A percentile compares a stretch with the other conserved stretches of the same genome.
Conservation (phyloP, 2,329 filamentous ascomycete genomes). For the Cordyceps pruinosa region DNA sequence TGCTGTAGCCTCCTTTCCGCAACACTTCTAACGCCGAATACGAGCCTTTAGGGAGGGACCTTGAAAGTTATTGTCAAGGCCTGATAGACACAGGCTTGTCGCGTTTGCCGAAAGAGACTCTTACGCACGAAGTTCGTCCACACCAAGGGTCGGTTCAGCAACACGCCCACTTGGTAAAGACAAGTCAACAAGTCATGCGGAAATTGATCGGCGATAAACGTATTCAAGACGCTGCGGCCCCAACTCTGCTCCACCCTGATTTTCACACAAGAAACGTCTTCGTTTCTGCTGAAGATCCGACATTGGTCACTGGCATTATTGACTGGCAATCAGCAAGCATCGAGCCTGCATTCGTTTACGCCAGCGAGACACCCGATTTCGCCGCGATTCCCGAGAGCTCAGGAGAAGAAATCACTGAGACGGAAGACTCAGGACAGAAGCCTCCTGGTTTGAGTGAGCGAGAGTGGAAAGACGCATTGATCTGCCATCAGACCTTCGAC, state of each 20-base stretch:
- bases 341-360: neutral
- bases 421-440: neutral
- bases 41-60: neutral
- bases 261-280: neutral
- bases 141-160: neutral
- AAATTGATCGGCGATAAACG: neutral
- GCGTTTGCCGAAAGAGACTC: neutral
- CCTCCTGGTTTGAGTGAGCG: neutral
- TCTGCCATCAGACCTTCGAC: neutral
- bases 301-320: neutral
- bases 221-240: neutral
- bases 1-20: neutral
- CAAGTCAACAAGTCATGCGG: neutral
- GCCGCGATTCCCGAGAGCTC: neutral
- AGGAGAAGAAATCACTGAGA: neutral
- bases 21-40: neutral
- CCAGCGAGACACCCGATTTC: neutral
- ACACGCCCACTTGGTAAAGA: neutral
- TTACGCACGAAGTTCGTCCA: neutral
- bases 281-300: neutral
- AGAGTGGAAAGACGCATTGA: neutral
- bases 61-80: neutral
- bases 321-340: conserved; percentile 1
- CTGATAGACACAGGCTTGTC: neutral
- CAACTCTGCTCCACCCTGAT: neutral